These are phyloP conservation scores for Diaporthe sp. DNA, from an alignment of 2,329 filamentous ascomycete species.

Conservation along the genomic window DNA sequence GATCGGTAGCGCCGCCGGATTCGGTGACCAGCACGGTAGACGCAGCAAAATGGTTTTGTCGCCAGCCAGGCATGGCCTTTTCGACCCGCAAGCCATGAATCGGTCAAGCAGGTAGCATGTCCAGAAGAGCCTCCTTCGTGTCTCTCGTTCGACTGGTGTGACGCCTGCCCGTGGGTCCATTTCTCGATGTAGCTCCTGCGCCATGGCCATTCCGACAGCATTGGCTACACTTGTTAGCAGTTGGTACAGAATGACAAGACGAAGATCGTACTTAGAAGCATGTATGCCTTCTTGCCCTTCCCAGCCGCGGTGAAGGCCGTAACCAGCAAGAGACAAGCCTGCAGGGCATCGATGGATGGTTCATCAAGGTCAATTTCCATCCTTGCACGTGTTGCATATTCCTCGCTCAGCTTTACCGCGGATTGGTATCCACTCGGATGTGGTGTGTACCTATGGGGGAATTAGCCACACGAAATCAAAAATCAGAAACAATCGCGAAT, in stretches of 20 bases:
- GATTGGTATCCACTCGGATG: slow-evolving; percentile 77
- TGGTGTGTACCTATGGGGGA: slow-evolving; percentile 71
- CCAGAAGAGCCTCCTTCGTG: slow-evolving; percentile 87
- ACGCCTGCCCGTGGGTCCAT: slow-evolving; percentile 72
- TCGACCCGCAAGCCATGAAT: slow-evolving; percentile 86
- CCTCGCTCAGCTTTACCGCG: slow-evolving; percentile 76
- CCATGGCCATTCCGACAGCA: slow-evolving; percentile 85
- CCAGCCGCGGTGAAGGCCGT: slow-evolving; percentile 83
- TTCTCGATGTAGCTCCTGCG: slow-evolving; percentile 85
- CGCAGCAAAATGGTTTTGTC: slow-evolving; percentile 83
- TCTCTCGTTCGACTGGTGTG: slow-evolving; percentile 78
- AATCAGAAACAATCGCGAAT: neutral
- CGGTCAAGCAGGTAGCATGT: slow-evolving; percentile 88
- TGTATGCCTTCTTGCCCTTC: slow-evolving; percentile 87
- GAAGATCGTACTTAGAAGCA: slow-evolving; percentile 76
- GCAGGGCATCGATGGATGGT: slow-evolving; percentile 82
- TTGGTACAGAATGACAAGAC: slow-evolving; percentile 11
- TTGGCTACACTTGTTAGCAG: slow-evolving; percentile 67
- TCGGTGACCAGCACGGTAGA: slow-evolving; percentile 80
- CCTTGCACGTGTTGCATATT: slow-evolving; percentile 79
- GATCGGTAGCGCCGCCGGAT: slow-evolving; percentile 69
- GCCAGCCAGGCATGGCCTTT: slow-evolving; percentile 81
- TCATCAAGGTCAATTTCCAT: slow-evolving; percentile 82
- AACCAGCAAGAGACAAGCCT: slow-evolving; percentile 80
- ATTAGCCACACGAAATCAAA: slow-evolving; percentile 41